Conservation (phyloP, 208 protist genomes). For the Crithidia brevicula region DNA sequence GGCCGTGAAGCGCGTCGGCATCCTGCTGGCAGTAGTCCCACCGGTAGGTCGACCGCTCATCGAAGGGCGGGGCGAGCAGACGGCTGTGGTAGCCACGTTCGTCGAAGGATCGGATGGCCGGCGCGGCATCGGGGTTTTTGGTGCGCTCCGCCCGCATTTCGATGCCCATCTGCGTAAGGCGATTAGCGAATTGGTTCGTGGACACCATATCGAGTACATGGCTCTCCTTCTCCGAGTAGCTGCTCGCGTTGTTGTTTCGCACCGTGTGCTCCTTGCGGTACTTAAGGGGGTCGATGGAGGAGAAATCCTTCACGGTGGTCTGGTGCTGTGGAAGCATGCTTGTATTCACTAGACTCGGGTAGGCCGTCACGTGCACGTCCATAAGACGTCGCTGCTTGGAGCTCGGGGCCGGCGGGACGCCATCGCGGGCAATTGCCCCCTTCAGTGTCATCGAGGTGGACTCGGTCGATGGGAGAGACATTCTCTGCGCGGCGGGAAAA, state of each 20-base stretch:
- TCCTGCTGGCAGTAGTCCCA: constrained; percentile 73
- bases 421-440: constrained; percentile 31
- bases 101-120: constrained; percentile 3
- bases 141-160: constrained; percentile 36
- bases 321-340: constrained; percentile 44
- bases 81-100: constrained; percentile 32
- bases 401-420: constrained; percentile 31
- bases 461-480: not conserved
- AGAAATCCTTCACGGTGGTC: constrained; percentile 41
- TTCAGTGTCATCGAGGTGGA: constrained; percentile 26
- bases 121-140: constrained; percentile 22
- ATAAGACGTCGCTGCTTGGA: constrained; percentile 50
- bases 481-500: constrained; percentile 14
- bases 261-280: constrained; percentile 56
- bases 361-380: constrained; percentile 81
- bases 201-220: constrained; percentile 50
- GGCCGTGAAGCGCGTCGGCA: constrained; percentile 23
- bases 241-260: constrained; percentile 41
- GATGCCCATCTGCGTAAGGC: constrained; percentile 48
- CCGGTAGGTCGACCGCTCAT: constrained; percentile 79
- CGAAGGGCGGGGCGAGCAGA: constrained; percentile 43
- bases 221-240: constrained; percentile 27
- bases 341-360: constrained; percentile 65
- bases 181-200: constrained; percentile 59
- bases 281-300: constrained; percentile 43